Evolutionary conservation across 108 stramenopile species (phyloP).

Genomic region (Skeletonema costatum): DNA sequence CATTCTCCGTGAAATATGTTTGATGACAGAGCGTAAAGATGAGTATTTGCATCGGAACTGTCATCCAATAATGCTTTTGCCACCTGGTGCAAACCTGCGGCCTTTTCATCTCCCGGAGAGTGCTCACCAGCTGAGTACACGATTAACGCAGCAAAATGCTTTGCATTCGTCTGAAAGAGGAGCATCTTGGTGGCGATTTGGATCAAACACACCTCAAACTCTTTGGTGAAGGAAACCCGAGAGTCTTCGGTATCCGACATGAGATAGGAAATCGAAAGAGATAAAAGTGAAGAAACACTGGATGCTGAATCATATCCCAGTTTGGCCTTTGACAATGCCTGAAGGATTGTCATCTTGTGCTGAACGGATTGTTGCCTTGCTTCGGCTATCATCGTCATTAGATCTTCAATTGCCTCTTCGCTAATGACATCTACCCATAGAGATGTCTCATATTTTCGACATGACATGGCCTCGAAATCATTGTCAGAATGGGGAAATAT

Average conservation of each 20-base stretch:
- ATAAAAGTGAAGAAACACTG: constrained; percentile 41
- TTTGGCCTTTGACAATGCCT: constrained; percentile 24
- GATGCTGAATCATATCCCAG: constrained; percentile 25
- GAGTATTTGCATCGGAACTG: background rate
- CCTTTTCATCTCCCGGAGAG: background rate
- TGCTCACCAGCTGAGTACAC: background rate
- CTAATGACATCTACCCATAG: constrained; percentile 51
- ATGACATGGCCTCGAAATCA: constrained; percentile 6
- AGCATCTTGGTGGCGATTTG: constrained; percentile 51
- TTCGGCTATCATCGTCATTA: constrained; percentile 19
- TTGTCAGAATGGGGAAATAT: constrained; percentile 9
- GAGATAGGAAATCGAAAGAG: constrained; percentile 24
- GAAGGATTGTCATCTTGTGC: constrained; percentile 39
- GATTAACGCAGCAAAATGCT: constrained; percentile 50
- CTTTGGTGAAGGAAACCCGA: background rate
- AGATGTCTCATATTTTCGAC: constrained; percentile 34
- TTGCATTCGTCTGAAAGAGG: constrained; percentile 35
- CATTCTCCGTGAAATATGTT: constrained; percentile 13
- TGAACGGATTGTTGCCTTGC: constrained; percentile 26
- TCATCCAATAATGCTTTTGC: constrained; percentile 17
- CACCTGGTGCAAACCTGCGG: constrained; percentile 11
- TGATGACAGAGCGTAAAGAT: constrained; percentile 12
- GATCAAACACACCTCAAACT: constrained; percentile 30
- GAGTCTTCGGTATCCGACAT: background rate
- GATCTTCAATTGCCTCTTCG: constrained; percentile 20